Base-by-base conservation (phyloP, 2,329 filamentous ascomycete genomes). In the Pestalotiopsis sp. region DNA sequence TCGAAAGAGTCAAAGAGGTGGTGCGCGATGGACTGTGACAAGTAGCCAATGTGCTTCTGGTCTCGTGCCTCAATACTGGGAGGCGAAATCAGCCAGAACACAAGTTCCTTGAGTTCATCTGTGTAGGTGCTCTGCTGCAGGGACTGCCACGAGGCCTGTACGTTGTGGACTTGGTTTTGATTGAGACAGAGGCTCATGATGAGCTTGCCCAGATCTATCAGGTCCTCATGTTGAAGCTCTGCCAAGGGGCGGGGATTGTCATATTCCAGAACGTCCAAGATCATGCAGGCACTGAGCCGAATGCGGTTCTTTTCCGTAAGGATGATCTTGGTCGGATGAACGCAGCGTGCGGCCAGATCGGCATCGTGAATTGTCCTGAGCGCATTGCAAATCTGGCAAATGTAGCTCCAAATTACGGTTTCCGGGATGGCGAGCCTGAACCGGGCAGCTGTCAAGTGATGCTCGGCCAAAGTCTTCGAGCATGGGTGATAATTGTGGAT, bases 401-500 rank as follows among this genome's bases (percentile, higher is more conserved):
- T 89, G 77, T 98, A 99, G 58, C 90, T 89, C 96, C 96, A 99
- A 1, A 99, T 81, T 1, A 93, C 85, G 67, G 90, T 88, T 78
- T 98, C 95, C 2, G 88, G 80, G 24, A 94, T 80, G 2, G 82
- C 78, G 75, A 81, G 87, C 73, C 75, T 79, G 77, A 67, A 85
- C 78, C 78, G 79, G 77, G 77, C 78, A 75, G 76, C 68, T 24
- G 82, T 73, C 70, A 94, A 89, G 75, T 98, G 93, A 73, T 92
- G 89, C 75, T 98, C 95, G 40, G 91, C 89, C 26, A 99, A 86
- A 0, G 95, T 97, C 79, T 96, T 97, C 2, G 95, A 93, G 22
- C 96, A 85, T 1, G 96, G 95, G 75, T 96, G 93, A 76, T 97
- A 99, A 78, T 97, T 94, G 70, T 94, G 96, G 26, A 97, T 94